These are phyloP conservation scores for Cryphonectria naterciae DNA, from an alignment of 2,329 filamentous ascomycete genomes.

Conservation along the genomic window DNA sequence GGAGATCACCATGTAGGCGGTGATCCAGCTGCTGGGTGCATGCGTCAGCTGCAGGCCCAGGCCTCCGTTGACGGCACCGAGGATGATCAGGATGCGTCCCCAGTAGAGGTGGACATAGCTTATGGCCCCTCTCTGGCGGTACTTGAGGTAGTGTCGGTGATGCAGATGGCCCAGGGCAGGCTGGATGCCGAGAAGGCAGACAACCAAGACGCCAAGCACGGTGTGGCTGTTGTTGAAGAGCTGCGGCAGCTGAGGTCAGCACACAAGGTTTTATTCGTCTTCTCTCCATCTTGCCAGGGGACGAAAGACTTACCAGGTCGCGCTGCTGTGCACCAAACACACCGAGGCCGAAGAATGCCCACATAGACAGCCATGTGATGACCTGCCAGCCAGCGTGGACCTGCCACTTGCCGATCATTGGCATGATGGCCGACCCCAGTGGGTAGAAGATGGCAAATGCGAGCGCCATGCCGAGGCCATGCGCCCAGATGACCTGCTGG, in stretches of 20 bases:
- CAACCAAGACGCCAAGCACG: constrained; percentile 58
- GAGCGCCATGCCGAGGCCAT: constrained; percentile 65
- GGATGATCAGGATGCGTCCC: constrained; percentile 59
- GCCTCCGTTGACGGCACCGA: constrained; percentile 67
- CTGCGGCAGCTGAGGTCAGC: constrained; percentile 39
- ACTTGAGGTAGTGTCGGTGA: constrained; percentile 56
- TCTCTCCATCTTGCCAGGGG: no score
- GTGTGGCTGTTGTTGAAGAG: constrained; percentile 59
- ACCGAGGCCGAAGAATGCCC: constrained; percentile 63
- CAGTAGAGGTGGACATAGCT: constrained; percentile 66
- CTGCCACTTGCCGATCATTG: constrained; percentile 59
- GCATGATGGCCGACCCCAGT: constrained; percentile 63
- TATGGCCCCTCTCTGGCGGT: constrained; percentile 52
- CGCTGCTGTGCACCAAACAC: constrained; percentile 50
- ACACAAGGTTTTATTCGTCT: background rate
- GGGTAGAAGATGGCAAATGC: constrained; percentile 64
- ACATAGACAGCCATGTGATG: constrained; percentile 59
- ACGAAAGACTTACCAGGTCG: constrained; percentile 41
- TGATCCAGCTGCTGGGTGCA: constrained; percentile 46
- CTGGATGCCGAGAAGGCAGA: constrained; percentile 59
- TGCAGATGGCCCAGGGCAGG: constrained; percentile 62
- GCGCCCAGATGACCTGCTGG: constrained; percentile 43
- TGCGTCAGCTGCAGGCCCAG: constrained; percentile 58
- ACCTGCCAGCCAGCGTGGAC: constrained; percentile 62
- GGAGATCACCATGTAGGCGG: constrained; percentile 61